phyloP scores from a whole-genome alignment of 192 early-diverging fungal species.

The Mycoemilia scoparia region DNA sequence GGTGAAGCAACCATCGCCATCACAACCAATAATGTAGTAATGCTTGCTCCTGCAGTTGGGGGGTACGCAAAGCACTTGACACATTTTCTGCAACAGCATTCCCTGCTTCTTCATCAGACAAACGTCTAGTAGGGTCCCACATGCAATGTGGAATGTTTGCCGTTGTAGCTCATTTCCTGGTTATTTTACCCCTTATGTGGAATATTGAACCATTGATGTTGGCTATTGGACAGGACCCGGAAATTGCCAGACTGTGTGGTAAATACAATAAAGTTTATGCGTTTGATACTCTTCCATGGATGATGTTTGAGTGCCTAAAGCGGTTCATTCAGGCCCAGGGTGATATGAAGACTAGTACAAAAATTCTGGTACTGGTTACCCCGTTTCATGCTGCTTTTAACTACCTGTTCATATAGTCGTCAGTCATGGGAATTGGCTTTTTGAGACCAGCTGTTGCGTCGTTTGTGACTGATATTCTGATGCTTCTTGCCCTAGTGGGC shows the following conservation, averaged over 20 bases:
- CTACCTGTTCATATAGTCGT: conserved; percentile 29
- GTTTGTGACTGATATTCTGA: conserved; percentile 39
- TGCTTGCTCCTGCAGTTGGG: no score
- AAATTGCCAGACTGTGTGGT: conserved; percentile 38
- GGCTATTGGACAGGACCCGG: conserved; percentile 53
- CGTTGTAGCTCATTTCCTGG: conserved; percentile 16
- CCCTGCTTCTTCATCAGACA: conserved; percentile 21
- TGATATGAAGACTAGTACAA: conserved; percentile 50
- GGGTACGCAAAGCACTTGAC: no score
- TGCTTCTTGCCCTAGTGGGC: conserved; percentile 29
- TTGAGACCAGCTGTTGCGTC: conserved; percentile 51
- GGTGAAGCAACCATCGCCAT: no score
- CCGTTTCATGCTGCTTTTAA: no score
- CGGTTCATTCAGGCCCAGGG: conserved; percentile 74
- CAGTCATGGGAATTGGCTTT: conserved; percentile 34
- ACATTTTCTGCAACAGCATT: conserved; percentile 18
- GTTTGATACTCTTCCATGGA: conserved; percentile 56
- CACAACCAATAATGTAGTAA: no score
- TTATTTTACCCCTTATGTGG: conserved; percentile 7
- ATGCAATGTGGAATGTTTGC: conserved; percentile 19
- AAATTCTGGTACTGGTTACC: conserved; percentile 14
- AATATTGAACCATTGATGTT: conserved; percentile 41
- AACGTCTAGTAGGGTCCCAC: conserved; percentile 21
- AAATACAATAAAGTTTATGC: conserved; percentile 44
- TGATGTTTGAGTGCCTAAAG: conserved; percentile 76